Base-by-base conservation (phyloP, 139 green algal genomes). In the Edaphochlamys debaryana region DNA sequence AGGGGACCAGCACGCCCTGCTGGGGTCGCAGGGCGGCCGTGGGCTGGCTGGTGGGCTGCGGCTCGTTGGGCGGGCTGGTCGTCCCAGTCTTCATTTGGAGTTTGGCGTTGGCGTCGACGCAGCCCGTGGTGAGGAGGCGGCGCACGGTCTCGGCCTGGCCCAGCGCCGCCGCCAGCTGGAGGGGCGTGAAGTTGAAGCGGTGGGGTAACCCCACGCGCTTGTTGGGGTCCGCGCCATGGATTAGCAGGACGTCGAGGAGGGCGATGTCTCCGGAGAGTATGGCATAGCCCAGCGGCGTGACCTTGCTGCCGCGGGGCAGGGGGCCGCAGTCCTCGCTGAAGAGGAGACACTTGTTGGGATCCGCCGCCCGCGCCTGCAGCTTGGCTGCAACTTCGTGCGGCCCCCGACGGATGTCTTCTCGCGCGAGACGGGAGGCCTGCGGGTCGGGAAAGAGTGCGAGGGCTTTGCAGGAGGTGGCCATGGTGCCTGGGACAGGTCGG, bases 271-370 rank as follows among this genome's bases (percentile, higher is more conserved):
- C 1, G 3, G 63, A 30, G 3, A 82, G 76, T 32, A 82, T 23
- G 23, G 76, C 60, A 22, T 54, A 82, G 76, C 76, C 62, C 25
- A 82, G 62, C 13, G 76, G 76, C 15, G 76, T 82, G 76, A 29
- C 56, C 30, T 71, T 58, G 50, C 50, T 22, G 50, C 50, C 50
- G 50, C 50, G 50, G 8, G 50, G 50, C 9, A 58, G 50, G n/a
- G n/a, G n/a, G n/a, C n/a, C n/a, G n/a, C n/a, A n/a, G n/a, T n/a
- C n/a, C n/a, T n/a, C n/a, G n/a, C n/a, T n/a, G n/a, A n/a, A n/a
- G n/a, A n/a, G n/a, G n/a, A n/a, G n/a, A n/a, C n/a, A n/a, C n/a
- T n/a, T n/a, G n/a, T n/a, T n/a, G n/a, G n/a, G n/a, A n/a, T n/a
- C n/a, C n/a, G n/a, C n/a, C n/a, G n/a, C n/a, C n/a, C n/a, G n/a